phyloP scores from a whole-genome alignment of 2,329 filamentous ascomycete genomes.

The Fusarium verticillioides region DNA sequence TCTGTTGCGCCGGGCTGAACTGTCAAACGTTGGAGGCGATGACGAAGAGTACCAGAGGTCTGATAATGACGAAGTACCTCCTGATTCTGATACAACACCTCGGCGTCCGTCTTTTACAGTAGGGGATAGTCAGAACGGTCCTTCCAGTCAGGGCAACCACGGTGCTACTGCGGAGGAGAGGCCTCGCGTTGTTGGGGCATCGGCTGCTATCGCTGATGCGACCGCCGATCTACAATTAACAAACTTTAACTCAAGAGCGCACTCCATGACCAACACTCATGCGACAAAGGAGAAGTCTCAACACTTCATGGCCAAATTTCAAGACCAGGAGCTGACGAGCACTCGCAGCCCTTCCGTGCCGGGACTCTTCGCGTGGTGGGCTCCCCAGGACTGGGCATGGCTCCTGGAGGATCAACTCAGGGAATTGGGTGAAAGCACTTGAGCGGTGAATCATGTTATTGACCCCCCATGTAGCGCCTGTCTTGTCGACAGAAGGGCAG shows the following conservation, averaged over 20 bases:
- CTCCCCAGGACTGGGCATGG: not conserved
- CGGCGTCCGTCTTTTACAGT: fast-evolving
- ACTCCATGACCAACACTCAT: not conserved
- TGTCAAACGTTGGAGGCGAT: not conserved
- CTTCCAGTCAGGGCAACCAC: fast-evolving
- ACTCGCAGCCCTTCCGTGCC: not conserved
- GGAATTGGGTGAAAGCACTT: not conserved
- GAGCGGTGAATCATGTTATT: not conserved
- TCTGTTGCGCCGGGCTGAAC: not conserved
- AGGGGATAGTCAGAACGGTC: too few relatives aligned
- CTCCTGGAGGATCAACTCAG: not conserved
- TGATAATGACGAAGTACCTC: not conserved
- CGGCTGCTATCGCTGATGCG: not conserved
- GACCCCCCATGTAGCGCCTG: not conserved
- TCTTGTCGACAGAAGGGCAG: not conserved
- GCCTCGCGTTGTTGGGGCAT: not conserved
- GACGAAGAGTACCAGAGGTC: not conserved
- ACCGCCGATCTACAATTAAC: not conserved
- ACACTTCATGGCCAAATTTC: fast-evolving
- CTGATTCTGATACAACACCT: not conserved
- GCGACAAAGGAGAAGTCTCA: not conserved
- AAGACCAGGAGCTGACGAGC: not conserved
- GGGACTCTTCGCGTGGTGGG: not conserved
- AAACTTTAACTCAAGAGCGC: too few relatives aligned
- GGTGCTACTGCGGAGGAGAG: not conserved